Percentiles rank a stretch among this genome's conserved stretches.
phyloP scores from a whole-genome alignment of 148 eudicot genomes.

The Diospyros lotus region DNA sequence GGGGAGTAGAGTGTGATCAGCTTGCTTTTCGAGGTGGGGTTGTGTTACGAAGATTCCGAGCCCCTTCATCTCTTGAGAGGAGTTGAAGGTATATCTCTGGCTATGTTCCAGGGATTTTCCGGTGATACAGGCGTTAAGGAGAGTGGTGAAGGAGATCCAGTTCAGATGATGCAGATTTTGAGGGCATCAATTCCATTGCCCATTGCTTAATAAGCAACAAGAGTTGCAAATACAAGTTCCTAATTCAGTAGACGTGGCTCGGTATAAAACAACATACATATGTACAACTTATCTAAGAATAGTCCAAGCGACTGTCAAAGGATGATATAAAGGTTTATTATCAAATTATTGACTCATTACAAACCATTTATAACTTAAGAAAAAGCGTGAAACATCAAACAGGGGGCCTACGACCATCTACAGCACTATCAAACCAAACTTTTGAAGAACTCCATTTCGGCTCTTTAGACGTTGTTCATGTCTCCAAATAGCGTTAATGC shows the following conservation, averaged over 20 bases:
- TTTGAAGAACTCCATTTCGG: neutral
- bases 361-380: no score
- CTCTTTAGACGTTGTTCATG: neutral
- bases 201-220: slow-evolving; percentile 27
- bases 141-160: slow-evolving; percentile 23
- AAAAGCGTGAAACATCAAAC: no score
- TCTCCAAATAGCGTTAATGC: neutral
- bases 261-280: slow-evolving; percentile 1
- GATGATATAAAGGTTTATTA: slow-evolving; percentile 22
- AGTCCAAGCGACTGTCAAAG: slow-evolving; percentile 17
- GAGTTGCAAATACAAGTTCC: slow-evolving; percentile 21
- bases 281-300: slow-evolving; percentile 7
- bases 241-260: slow-evolving; percentile 14
- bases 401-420: neutral
- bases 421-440: neutral
- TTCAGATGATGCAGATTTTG: neutral
- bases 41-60: slow-evolving; percentile 5
- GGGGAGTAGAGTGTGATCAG: slow-evolving; percentile 37
- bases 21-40: slow-evolving; percentile 27
- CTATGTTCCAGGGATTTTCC: slow-evolving; percentile 33
- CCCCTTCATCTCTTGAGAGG: slow-evolving; percentile 7
- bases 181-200: slow-evolving; percentile 26
- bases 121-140: slow-evolving; percentile 36
- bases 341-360: no score
- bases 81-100: slow-evolving; percentile 30